Base-by-base conservation (phyloP, 371 early-diverging fungal genomes). In the Apophysomyces sp. region DNA sequence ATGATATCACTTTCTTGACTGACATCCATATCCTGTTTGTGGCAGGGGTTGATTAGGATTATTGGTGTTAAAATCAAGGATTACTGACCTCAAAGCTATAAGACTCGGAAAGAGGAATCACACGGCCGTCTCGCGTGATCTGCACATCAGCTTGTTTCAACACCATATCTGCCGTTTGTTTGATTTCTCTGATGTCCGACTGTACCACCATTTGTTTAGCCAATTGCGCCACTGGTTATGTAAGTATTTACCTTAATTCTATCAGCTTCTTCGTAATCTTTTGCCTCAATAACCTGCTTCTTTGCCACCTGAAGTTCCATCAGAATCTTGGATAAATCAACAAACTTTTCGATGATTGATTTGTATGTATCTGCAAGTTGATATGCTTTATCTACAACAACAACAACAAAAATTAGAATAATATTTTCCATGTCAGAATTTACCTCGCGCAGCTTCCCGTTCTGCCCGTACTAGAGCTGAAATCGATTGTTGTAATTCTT, bases 261-360 rank as follows among this genome's bases (percentile, higher is more conserved):
- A 52, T 88, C 89, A 1, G 93, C 93, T 63, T 82, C 74, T 40
- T 90, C 92, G 66, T 87, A 92, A 28, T 92, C 90, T 62, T 91
- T 90, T 26, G 69, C 71, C 32, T 85, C 80, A 3, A 88, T 85
- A 8, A 89, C 89, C 31, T 80, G 72, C 21, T 77, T 73, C 60
- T 91, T 91, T 30, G 77, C 69, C 52, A 75, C 64, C 49, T 86
- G 83, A 24, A 90, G 60, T 31, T 77, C 75, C 9, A 82, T 68
- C 30, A 91, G 69, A 52, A 89, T 85, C 13, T 84, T 84, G 30
- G 81, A 80, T 32, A 81, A 63, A 8, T 53, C 44, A 24, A 62
- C 52, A 21, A 79, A 37, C 39, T 68, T 66, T 15, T 67, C 80
- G 55, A 65, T 76, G 58, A 69, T 62, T 24, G 60, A 64, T 59